Conservation (phyloP, 129 eudicot species). For the Escallonia rubra region DNA sequence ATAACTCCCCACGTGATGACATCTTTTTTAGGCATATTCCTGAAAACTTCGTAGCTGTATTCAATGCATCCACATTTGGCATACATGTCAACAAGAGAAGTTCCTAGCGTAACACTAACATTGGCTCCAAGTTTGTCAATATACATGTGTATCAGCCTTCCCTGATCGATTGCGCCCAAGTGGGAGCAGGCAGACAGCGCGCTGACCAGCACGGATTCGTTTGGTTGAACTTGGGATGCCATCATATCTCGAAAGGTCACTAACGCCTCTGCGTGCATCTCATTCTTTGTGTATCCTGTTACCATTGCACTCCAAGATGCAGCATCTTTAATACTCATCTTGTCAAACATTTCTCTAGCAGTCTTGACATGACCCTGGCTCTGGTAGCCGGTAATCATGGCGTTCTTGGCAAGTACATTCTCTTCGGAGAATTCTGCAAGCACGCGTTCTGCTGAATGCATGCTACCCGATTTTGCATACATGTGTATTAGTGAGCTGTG, state of each 20-base stretch:
- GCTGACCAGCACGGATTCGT: constrained; percentile 38
- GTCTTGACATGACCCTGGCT: constrained; percentile 23
- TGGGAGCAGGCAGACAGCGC: constrained; percentile 33
- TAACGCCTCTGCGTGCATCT: constrained; percentile 33
- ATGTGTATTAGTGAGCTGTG: constrained; percentile 35
- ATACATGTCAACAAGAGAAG: constrained; percentile 47
- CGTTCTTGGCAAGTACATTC: constrained; percentile 27
- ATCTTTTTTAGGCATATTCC: constrained; percentile 34
- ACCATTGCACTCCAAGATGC: constrained; percentile 49
- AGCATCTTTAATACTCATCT: constrained; percentile 27
- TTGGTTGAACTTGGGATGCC: constrained; percentile 13
- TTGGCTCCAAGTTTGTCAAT: constrained; percentile 12
- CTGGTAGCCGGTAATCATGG: constrained; percentile 37
- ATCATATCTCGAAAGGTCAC: constrained; percentile 30
- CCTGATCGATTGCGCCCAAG: constrained; percentile 38
- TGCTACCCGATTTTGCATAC: constrained; percentile 29
- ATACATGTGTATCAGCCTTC: constrained; percentile 44
- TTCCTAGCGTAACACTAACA: constrained; percentile 26
- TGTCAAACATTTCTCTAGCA: constrained; percentile 21
- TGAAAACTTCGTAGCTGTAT: constrained; percentile 29
- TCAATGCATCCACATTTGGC: constrained; percentile 44
- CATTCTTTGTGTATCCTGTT: constrained; percentile 32
- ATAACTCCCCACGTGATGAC: constrained; percentile 47
- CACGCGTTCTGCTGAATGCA: constrained; percentile 28
- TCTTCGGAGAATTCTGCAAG: constrained; percentile 26